Evolutionary conservation across 2,329 filamentous ascomycete species (phyloP), one percentile per base, ranked within the genome.

Genomic region (Xylogone sp.): DNA sequence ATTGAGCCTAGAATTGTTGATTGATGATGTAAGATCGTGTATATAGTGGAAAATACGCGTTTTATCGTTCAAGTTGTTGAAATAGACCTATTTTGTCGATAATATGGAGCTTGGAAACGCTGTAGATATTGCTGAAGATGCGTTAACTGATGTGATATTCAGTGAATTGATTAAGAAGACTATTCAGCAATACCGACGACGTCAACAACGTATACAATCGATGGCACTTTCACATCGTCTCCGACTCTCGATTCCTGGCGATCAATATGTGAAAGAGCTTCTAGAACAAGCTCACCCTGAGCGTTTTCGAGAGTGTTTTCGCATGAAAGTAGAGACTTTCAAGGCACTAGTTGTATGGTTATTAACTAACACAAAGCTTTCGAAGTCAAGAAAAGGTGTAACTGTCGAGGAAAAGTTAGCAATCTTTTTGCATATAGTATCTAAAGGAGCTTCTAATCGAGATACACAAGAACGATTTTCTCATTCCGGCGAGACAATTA

Each of bases 391-490:
- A 18, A 39, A 39, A 16, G 13, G 34, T 39, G 34, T 39, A 16
- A 39, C 34, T 7, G 34, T 46, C 19, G 45, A 46, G 18, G 45
- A 46, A 31, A 27, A 46, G 21, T 10, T 46, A 27, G 19, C n/a
- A 20, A 46, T 46, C 19, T 46, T 46, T 27, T 46, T 46, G 27
- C 21, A 34, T 27, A 46, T 34, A 4, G 21, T 46, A 29, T 29
- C 21, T 27, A 29, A 31, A 16, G 22, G 45, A 29, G 45, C 45
- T 19, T 46, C 45, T 4, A 29, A 27, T 46, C 21, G 45, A 34
- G 21, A 46, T n/a, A 34, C 27, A 18, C 20, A 20, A 16, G 45
- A 46, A 31, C 8, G 45, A 12, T 46, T 46, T 29, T 34, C 21
- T 29, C 45, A 46, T 20, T 46, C 45, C 4, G 21, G 20, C 13